phyloP scores from a whole-genome alignment of 139 green algal species.

The Raphidocelis subcapitata region DNA sequence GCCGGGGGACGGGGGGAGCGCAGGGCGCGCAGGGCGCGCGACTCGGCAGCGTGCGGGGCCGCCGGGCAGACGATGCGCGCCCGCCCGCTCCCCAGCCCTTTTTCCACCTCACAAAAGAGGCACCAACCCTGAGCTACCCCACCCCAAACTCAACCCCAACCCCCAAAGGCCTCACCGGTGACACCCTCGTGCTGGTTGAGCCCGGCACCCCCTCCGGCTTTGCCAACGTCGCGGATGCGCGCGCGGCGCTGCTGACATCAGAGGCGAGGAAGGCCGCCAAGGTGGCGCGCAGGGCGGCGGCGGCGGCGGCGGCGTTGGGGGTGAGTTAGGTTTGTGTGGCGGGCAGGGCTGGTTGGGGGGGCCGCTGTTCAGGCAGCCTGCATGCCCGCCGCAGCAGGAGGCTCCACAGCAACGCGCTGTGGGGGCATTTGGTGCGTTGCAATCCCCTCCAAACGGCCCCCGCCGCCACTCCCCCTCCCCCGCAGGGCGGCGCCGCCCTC shows the following conservation, averaged over 20 bases:
- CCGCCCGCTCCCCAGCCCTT: no score
- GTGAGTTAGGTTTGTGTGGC: no score
- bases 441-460: no score
- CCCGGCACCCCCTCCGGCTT: slow-evolving; percentile 71
- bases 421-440: no score
- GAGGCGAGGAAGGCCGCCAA: slow-evolving; percentile 25
- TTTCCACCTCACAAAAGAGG: no score
- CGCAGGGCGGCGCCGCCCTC: no score
- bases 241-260: slow-evolving; percentile 30
- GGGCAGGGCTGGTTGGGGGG: background rate
- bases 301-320: background rate
- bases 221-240: slow-evolving; percentile 47
- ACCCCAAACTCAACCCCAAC: background rate
- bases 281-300: background rate
- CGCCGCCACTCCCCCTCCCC: no score
- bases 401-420: no score
- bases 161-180: slow-evolving; percentile 17
- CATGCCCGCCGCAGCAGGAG: no score
- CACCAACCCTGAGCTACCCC: no score
- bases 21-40: background rate
- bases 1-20: background rate
- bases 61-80: no score
- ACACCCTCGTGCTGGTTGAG: slow-evolving; percentile 77
- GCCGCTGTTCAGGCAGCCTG: background rate
- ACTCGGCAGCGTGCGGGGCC: no score